Base-by-base conservation (phyloP, 2,329 filamentous ascomycete genomes). In the Pseudovirgaria hyperparasitica region DNA sequence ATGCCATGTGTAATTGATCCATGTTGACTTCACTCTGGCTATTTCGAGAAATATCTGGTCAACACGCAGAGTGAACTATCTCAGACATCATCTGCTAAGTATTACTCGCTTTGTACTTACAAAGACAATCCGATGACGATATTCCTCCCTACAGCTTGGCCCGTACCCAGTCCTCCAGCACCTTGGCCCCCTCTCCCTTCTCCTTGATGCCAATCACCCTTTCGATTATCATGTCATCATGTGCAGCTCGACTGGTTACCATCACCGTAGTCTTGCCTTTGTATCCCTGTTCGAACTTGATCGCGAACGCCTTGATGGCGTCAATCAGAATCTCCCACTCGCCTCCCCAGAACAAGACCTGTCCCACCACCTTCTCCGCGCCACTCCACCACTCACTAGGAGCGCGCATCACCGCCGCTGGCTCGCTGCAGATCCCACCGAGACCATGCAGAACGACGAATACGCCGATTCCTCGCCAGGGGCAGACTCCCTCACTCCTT, bases 391-490 rank as follows among this genome's bases (percentile, higher is more conserved):
- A 76, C 2, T 57, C 53, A 4, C 52, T 29, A 2, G 60, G 52
- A 2, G 69, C 71, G 6, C 42, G 29, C 2, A 50, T n/a, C n/a
- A n/a, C n/a, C 6, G 41, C 40, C 6, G 52, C 49, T 0, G 70
- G 53, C 40, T 74, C 64, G 16, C 56, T 70, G 40, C 74, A 77
- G 22, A n/a, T n/a, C n/a, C n/a, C n/a, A n/a, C n/a, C n/a, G n/a
- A n/a, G n/a, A n/a, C n/a, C 16, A 6, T 13, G 5, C 10, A 18
- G 9, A 15, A 20, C 18, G 18, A 20, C 12, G 14, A 11, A 5
- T 12, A 23, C 19, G 5, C 12, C 26, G 18, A 17, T 16, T 21
- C 20, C 18, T n/a, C 9, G 25, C 18, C 35, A 40, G 17, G 21
- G 12, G 11, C 33, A 37, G 7, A 21, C 6, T 5, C 4, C 16